A percentile compares a stretch with the other conserved stretches of the same genome.
Evolutionary conservation across 2,329 filamentous ascomycete genomes (phyloP).

Genomic region (Venturia oleaginea): DNA sequence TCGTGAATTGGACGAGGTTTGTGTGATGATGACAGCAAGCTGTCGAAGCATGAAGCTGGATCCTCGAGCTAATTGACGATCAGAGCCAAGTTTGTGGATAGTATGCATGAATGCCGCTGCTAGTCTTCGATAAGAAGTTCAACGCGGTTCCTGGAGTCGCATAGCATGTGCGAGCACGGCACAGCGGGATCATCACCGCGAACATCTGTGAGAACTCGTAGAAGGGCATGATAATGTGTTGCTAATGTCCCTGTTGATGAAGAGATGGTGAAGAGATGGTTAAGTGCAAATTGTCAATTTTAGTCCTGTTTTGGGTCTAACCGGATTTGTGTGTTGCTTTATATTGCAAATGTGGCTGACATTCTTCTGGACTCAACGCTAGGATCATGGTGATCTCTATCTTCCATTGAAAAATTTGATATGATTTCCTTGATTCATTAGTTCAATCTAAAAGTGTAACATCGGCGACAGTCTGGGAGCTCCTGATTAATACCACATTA

Average conservation of each 20-base stretch:
- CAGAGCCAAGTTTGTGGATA: not conserved
- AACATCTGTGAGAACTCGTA: not conserved
- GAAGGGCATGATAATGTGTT: not conserved
- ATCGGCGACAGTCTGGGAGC: no score
- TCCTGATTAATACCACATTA: no score
- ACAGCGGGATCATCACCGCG: not conserved
- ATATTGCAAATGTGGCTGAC: not conserved
- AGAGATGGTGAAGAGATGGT: not conserved
- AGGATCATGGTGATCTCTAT: no score
- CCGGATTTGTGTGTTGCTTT: not conserved
- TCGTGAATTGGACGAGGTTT: not conserved
- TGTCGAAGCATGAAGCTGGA: not conserved
- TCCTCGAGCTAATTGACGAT: not conserved
- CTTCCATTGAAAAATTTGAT: not conserved
- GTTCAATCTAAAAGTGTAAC: no score
- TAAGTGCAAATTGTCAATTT: not conserved
- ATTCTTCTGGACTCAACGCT: no score
- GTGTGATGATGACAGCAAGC: not conserved
- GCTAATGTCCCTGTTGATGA: no score
- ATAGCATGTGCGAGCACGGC: not conserved
- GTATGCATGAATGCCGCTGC: not conserved
- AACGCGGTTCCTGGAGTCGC: not conserved
- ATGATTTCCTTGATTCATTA: not conserved
- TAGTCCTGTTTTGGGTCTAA: not conserved
- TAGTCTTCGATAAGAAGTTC: conserved; percentile 6